phyloP scores from a whole-genome alignment of 202 grass and related monocot species.

The Digitaria exilis region DNA sequence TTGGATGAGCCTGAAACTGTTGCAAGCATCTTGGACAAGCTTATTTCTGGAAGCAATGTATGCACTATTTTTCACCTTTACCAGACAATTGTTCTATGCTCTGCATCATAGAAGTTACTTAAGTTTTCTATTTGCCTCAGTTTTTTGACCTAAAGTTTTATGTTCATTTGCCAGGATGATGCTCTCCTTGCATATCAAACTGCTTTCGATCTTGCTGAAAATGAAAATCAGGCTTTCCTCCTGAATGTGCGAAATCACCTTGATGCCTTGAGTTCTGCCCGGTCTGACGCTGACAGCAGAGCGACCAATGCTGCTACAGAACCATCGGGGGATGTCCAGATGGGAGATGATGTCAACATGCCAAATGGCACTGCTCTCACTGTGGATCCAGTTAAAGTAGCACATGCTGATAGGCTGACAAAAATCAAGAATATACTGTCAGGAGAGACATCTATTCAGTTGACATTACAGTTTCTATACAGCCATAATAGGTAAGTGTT shows the following conservation, averaged over 20 bases:
- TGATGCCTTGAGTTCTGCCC: constrained; percentile 27
- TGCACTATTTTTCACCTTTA: background rate
- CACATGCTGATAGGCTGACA: constrained; percentile 54
- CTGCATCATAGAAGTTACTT: background rate
- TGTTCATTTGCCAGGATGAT: constrained; percentile 73
- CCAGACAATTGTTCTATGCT: background rate
- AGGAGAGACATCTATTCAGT: constrained; percentile 85
- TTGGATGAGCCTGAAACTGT: constrained; percentile 72
- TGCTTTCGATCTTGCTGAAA: constrained; percentile 92
- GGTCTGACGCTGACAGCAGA: background rate
- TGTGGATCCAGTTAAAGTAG: constrained; percentile 58
- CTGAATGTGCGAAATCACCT: constrained; percentile 66
- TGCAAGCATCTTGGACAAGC: constrained; percentile 66
- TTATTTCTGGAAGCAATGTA: constrained; percentile 75
- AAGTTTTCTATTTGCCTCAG: background rate
- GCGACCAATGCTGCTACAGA: constrained; percentile 43
- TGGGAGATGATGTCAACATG: constrained; percentile 53
- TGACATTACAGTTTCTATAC: constrained; percentile 88
- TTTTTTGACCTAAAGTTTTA: constrained; percentile 20
- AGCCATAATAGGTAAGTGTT: constrained; percentile 75
- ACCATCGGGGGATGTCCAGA: constrained; percentile 62
- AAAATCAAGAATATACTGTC: constrained; percentile 88
- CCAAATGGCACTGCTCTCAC: constrained; percentile 53
- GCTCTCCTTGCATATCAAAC: constrained; percentile 83
- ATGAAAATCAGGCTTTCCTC: constrained; percentile 96